Conservation (phyloP, 768 basidiomycete species). For the Paxillus involutus region DNA sequence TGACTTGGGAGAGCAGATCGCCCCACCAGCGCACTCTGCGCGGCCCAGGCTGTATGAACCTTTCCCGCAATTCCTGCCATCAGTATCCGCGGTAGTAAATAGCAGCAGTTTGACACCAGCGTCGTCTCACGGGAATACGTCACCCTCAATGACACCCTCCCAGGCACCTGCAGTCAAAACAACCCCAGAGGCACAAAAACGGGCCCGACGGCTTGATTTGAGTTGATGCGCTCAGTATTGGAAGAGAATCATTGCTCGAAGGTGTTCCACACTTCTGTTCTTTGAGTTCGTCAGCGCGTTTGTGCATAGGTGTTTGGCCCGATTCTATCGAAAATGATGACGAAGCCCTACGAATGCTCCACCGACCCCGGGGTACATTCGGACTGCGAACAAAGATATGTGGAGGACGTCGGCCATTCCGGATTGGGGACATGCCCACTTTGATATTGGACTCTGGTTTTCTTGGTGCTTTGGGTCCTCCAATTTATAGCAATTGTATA, state of each 20-base stretch:
- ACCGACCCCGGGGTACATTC: too few relatives aligned
- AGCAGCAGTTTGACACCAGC: slow-evolving; percentile 50
- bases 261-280: neutral
- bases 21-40: slow-evolving; percentile 43
- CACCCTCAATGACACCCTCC: slow-evolving; percentile 39
- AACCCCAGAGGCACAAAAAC: slow-evolving; percentile 6
- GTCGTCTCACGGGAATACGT: slow-evolving; percentile 59
- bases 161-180: slow-evolving; percentile 14
- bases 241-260: neutral
- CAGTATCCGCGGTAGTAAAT: slow-evolving; percentile 26
- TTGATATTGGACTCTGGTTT: too few relatives aligned
- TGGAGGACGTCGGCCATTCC: too few relatives aligned
- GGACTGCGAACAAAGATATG: too few relatives aligned
- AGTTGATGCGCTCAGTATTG: slow-evolving; percentile 17
- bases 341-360: too few relatives aligned
- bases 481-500: neutral
- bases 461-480: too few relatives aligned
- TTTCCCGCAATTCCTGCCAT: slow-evolving; percentile 31
- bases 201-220: slow-evolving; percentile 24
- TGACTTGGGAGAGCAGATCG: slow-evolving; percentile 38
- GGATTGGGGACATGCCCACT: too few relatives aligned
- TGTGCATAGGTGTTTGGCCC: too few relatives aligned
- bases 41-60: slow-evolving; percentile 43
- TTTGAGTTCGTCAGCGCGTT: too few relatives aligned
- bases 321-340: too few relatives aligned